A percentile compares a stretch with the other conserved stretches of the same genome.
Conservation (phyloP, 306 rosid genomes). For the Lablab purpureus region DNA sequence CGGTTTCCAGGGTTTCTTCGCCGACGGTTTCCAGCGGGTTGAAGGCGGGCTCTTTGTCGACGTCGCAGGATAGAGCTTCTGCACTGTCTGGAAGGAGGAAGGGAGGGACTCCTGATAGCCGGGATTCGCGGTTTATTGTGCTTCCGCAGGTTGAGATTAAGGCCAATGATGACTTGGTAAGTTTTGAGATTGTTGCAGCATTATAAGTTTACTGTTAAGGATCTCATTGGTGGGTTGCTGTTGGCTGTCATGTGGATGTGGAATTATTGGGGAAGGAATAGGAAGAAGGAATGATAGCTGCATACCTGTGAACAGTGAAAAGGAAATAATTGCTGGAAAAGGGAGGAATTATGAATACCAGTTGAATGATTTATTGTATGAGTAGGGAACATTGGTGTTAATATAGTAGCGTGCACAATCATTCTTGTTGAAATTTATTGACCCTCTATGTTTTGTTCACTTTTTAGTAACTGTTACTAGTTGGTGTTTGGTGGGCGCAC, state of each 20-base stretch:
- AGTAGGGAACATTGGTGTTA: slow-evolving; percentile 7
- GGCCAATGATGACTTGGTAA: slow-evolving; percentile 93
- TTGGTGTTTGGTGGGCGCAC: background rate
- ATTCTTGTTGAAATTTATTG: slow-evolving; percentile 6
- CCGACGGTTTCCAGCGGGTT: slow-evolving; percentile 66
- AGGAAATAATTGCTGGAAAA: slow-evolving; percentile 8
- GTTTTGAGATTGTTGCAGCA: slow-evolving; percentile 33
- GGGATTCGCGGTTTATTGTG: slow-evolving; percentile 73
- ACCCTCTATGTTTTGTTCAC: slow-evolving; percentile 9
- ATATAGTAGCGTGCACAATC: background rate
- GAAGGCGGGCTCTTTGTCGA: slow-evolving; percentile 66
- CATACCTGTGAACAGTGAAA: slow-evolving; percentile 3
- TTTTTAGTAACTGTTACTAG: slow-evolving; percentile 15
- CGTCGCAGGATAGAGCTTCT: slow-evolving; percentile 69
- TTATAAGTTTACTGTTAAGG: background rate
- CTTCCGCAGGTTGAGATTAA: slow-evolving; percentile 95
- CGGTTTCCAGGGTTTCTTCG: slow-evolving; percentile 65
- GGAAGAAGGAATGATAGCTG: background rate
- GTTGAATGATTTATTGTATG: slow-evolving; percentile 23
- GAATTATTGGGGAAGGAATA: background rate
- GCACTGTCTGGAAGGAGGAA: slow-evolving; percentile 73
- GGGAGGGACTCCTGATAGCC: slow-evolving; percentile 66
- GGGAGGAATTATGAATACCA: slow-evolving; percentile 9
- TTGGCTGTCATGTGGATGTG: background rate
- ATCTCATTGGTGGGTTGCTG: slow-evolving; percentile 28